Percentiles rank a stretch among this genome's conserved stretches.
Conservation (phyloP, 192 early-diverging fungal species). For the Linderina pennispora region DNA sequence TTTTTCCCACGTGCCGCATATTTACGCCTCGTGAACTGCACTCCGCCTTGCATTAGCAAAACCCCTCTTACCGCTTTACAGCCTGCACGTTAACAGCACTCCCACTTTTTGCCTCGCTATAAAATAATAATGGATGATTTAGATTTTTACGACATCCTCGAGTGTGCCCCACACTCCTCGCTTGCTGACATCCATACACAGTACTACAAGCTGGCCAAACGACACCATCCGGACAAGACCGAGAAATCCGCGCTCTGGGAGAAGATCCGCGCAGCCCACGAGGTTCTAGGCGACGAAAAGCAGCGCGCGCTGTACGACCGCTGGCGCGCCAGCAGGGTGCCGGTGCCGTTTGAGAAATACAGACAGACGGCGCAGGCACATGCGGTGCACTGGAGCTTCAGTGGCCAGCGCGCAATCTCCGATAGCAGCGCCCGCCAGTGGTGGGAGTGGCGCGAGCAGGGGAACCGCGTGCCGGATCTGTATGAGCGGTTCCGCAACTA, state of each 20-base stretch:
- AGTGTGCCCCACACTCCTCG: constrained; percentile 14
- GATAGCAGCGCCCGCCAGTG: not conserved
- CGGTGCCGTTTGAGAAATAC: constrained; percentile 23
- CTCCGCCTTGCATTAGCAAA: too few species aligned
- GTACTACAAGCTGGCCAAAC: constrained; percentile 11
- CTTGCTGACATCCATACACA: constrained; percentile 19
- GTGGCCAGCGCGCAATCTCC: constrained; percentile 8
- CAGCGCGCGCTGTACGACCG: constrained; percentile 33
- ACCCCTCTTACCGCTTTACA: too few species aligned
- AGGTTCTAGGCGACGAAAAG: constrained; percentile 13
- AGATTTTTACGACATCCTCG: constrained; percentile 33
- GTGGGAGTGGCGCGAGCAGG: not conserved
- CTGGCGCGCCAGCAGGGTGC: constrained; percentile 16
- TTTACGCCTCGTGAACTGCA: too few species aligned
- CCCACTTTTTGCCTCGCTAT: too few species aligned
- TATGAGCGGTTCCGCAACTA: constrained; percentile 30
- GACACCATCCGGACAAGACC: constrained; percentile 22
- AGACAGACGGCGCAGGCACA: constrained; percentile 5
- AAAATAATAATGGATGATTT: too few species aligned
- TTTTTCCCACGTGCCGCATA: too few species aligned
- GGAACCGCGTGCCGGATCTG: constrained; percentile 2
- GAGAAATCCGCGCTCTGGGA: constrained; percentile 7
- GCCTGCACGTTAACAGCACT: too few species aligned
- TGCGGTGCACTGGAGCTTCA: constrained; percentile 27
- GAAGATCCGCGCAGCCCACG: constrained; percentile 17